Conservation (phyloP, 208 protist genomes). For the Acanthamoeba castellanii region DNA sequence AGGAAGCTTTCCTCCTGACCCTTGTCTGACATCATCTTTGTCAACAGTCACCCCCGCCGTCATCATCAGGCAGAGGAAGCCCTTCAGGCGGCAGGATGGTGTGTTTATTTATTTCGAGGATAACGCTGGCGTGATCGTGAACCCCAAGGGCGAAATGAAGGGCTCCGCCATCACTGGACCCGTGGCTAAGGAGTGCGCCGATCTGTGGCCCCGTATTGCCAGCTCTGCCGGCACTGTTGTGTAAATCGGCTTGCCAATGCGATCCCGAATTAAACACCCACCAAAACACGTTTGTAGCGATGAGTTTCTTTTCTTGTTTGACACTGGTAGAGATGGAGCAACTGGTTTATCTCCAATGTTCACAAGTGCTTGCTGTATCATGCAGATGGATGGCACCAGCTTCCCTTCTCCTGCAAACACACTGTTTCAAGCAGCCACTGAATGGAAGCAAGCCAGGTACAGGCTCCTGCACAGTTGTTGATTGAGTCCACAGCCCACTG, state of each 20-base stretch:
- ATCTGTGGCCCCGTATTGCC: conserved; percentile 99
- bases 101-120: conserved; percentile 99
- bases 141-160: conserved; percentile 99
- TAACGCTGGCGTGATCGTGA: conserved; percentile 99
- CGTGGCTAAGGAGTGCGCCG: conserved; percentile 99
- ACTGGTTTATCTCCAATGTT: not conserved
- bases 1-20: too few species aligned
- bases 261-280: conserved; percentile 27
- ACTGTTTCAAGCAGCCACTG: too few species aligned
- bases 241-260: conserved; percentile 38
- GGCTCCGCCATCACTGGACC: conserved; percentile 99
- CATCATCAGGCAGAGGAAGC: conserved; percentile 99
- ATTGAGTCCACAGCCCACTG: not conserved
- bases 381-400: not conserved
- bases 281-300: not conserved
- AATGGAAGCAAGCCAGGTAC: too few species aligned
- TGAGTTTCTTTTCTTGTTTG: not conserved
- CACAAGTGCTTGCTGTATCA: not conserved
- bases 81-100: conserved; percentile 98
- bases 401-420: not conserved
- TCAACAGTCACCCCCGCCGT: conserved; percentile 95
- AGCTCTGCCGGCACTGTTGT: conserved; percentile 70
- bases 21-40: not conserved
- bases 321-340: not conserved
- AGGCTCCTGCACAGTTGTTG: too few species aligned